Evolutionary conservation across 306 rosid species (phyloP).

Genomic region (Sicyos edulis): DNA sequence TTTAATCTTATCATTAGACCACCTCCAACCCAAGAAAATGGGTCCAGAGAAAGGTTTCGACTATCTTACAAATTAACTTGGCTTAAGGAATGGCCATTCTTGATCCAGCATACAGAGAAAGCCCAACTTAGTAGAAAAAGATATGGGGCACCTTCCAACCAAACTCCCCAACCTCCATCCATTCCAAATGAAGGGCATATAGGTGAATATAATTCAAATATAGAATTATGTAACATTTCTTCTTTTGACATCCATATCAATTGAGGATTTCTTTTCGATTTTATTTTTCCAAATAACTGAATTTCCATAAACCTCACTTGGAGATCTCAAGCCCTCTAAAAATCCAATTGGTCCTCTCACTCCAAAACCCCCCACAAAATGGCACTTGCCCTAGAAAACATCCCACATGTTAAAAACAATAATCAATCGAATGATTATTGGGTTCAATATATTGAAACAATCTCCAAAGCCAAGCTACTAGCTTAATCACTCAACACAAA

Average conservation of each 20-base stretch:
- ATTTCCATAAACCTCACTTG: no score
- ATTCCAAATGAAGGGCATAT: background rate
- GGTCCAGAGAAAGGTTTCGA: background rate
- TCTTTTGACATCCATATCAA: conserved; percentile 1
- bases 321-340: no score
- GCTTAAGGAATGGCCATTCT: background rate
- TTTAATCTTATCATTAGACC: background rate
- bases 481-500: background rate
- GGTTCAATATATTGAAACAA: background rate
- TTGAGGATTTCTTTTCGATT: background rate
- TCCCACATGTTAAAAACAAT: background rate
- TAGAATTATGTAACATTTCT: background rate
- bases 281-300: no score
- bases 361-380: no score
- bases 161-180: background rate
- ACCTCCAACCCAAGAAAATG: background rate
- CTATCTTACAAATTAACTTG: background rate
- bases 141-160: background rate
- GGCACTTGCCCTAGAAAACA: background rate
- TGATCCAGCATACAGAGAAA: conserved; percentile 4
- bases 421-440: background rate
- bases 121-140: background rate
- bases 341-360: no score
- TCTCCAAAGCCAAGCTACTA: conserved; percentile 5
- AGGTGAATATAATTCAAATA: conserved; percentile 6